These are phyloP conservation scores for Suillus fuscotomentosus DNA, from an alignment of 768 basidiomycete genomes.

Conservation along the genomic window DNA sequence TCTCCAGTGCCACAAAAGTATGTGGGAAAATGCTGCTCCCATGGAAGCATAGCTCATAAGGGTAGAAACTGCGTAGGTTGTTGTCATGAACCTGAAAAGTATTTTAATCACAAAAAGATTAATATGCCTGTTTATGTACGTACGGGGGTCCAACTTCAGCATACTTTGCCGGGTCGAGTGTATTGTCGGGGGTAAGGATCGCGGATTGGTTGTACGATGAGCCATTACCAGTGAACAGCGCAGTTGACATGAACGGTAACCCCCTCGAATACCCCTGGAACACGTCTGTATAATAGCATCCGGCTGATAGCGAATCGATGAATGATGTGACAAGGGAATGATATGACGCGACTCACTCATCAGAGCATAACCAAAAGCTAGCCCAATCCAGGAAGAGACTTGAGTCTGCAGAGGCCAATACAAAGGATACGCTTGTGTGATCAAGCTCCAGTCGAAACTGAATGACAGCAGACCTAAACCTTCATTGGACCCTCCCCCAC, in stretches of 20 bases:
- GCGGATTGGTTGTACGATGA: conserved; percentile 14
- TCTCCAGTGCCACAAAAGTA: conserved; percentile 52
- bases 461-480: conserved; percentile 49
- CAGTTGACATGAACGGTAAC: conserved; percentile 47
- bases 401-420: conserved; percentile 56
- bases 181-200: conserved; percentile 11
- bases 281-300: conserved; percentile 36
- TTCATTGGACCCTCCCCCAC: conserved; percentile 50
- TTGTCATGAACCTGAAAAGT: conserved; percentile 13
- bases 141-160: conserved; percentile 13
- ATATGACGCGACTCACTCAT: conserved; percentile 29
- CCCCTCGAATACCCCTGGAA: conserved; percentile 39
- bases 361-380: conserved; percentile 20
- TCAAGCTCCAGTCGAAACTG: conserved; percentile 50
- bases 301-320: background rate
- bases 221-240: conserved; percentile 35
- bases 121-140: conserved; percentile 3
- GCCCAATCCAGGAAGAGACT: conserved; percentile 20
- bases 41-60: conserved; percentile 13
- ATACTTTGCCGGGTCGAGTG: conserved; percentile 10
- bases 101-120: conserved; percentile 7
- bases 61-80: conserved; percentile 13
- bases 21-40: conserved; percentile 40
- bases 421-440: conserved; percentile 52
- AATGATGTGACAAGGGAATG: background rate